Evolutionary conservation across 345 rosid genomes (phyloP).

Genomic region (Rhodamnia rubescens): DNA sequence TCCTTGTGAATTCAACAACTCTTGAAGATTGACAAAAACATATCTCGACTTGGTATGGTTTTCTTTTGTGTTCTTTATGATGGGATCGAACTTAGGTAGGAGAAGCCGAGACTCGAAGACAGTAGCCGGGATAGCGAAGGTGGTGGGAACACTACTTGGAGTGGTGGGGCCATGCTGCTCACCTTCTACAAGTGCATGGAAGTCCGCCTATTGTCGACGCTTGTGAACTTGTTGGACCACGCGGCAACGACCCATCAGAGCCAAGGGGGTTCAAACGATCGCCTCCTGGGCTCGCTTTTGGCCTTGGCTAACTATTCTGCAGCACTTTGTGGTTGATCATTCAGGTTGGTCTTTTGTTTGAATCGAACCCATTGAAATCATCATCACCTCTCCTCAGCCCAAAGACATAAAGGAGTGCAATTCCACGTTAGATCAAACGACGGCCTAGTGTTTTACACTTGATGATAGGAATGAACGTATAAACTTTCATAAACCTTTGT

Average conservation of each 20-base stretch:
- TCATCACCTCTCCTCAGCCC: too few species aligned
- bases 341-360: conserved; percentile 24
- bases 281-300: conserved; percentile 7
- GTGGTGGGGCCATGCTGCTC: conserved; percentile 53
- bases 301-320: conserved; percentile 8
- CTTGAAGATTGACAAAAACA: background rate
- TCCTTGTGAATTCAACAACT: background rate
- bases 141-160: conserved; percentile 31
- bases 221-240: conserved; percentile 2
- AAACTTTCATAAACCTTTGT: too few species aligned
- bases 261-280: background rate
- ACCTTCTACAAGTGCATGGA: conserved; percentile 41
- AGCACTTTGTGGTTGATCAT: conserved; percentile 21
- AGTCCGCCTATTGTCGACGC: conserved; percentile 20
- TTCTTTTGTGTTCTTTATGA: too few species aligned
- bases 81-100: conserved; percentile 7
- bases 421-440: too few species aligned
- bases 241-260: background rate
- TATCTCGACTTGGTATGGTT: background rate
- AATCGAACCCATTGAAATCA: too few species aligned
- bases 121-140: conserved; percentile 33
- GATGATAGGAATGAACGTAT: too few species aligned
- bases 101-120: conserved; percentile 24
- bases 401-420: too few species aligned
- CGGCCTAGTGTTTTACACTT: too few species aligned